Evolutionary conservation across 2,329 filamentous ascomycete genomes (phyloP), one percentile per base, ranked within the genome.

Genomic region (Fusarium sp.): DNA sequence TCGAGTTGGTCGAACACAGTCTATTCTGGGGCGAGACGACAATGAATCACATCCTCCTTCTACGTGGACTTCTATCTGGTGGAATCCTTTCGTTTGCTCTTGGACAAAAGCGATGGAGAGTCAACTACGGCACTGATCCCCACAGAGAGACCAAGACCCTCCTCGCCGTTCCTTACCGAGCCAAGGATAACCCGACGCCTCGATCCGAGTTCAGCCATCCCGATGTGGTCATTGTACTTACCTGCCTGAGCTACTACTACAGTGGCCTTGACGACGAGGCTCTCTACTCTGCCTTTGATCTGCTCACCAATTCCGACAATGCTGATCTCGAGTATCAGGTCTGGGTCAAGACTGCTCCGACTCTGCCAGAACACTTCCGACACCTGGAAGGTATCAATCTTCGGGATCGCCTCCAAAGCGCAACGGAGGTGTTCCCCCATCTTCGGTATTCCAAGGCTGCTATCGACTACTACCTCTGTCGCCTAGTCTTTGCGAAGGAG

Each of bases 181-280:
- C 89, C 0, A 92, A 92, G 65, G 90, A 91, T 59, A 86, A 74
- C 4, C 91, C 90, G 0, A 83, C 88, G 0, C 80, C 84, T 0
- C 84, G 88, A 4, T 87, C 90, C 0, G 90, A 92, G 70, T 92
- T 91, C 76, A 90, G 89, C 14, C 90, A 92, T 41, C 89, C 90
- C 0, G 91, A 92, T 48, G 85, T 89, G 0, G 84, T 88, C 0
- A 88, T 92, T 16, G 65, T 86, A 0, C 79, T 92, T 1, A 92
- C 91, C 0, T 89, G 82, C 2, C 79, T 92, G 0, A 86, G 83
- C 2, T 90, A 88, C 77, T 93, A 90, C 70, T 89, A 90, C 59
- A 82, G 82, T 0, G 91, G 92, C 0, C 83, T 94, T 0, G 70
- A 66, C 0, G 79, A 91, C 16, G 77, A 87, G 0, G 84, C 92